Conservation (phyloP, 768 basidiomycete species). For the Scleroderma bovista region DNA sequence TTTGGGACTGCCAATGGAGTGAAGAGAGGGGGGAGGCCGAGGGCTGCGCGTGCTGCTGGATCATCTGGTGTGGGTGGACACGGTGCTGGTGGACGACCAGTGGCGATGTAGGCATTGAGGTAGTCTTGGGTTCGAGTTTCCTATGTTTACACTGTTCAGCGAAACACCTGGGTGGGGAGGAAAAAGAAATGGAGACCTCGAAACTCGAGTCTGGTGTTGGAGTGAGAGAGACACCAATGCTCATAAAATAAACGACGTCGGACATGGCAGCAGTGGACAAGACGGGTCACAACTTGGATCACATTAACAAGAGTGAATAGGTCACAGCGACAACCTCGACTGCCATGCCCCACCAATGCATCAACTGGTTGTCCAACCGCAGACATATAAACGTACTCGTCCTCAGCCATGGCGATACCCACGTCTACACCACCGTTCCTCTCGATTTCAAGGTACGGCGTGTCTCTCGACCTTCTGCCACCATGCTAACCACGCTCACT, state of each 20-base stretch:
- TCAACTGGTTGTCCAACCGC: constrained; percentile 17
- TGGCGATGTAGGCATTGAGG: constrained; percentile 40
- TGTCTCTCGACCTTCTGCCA: neutral
- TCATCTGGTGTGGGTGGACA: constrained; percentile 44
- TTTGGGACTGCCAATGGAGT: constrained; percentile 32
- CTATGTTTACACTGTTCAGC: constrained; percentile 26
- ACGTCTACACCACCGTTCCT: constrained; percentile 16
- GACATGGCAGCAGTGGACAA: too few species aligned
- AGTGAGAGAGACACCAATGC: constrained; percentile 15
- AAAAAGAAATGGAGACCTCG: constrained; percentile 17
- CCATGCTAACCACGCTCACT: neutral
- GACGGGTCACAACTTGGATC: too few species aligned
- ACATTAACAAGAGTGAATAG: too few species aligned
- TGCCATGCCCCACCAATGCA: constrained; percentile 24
- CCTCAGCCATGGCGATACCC: constrained; percentile 10
- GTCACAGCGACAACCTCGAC: neutral
- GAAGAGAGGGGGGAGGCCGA: constrained; percentile 49
- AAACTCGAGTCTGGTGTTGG: constrained; percentile 17
- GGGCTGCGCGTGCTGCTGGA: constrained; percentile 35
- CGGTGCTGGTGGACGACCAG: constrained; percentile 44
- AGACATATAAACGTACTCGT: constrained; percentile 17
- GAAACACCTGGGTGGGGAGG: neutral
- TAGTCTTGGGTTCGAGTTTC: constrained; percentile 56
- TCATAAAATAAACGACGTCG: constrained; percentile 20
- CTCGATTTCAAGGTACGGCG: constrained; percentile 11